Base-by-base conservation (phyloP, 371 early-diverging fungal species). In the Mortierella sp. region DNA sequence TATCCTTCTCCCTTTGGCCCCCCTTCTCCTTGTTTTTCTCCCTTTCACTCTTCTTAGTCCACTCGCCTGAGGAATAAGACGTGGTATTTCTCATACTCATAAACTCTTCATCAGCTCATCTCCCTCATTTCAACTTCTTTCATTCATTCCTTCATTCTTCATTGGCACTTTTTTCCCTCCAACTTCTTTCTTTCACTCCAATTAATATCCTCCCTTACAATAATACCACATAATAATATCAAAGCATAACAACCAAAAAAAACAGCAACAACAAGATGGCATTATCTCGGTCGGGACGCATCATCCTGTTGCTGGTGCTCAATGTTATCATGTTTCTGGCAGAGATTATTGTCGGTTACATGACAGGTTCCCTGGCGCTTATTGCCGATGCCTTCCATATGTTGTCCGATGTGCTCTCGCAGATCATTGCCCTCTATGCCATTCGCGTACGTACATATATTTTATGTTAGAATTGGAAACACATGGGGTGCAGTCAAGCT, bases 351-450 rank as follows among this genome's bases (percentile, higher is more conserved):
- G 91, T 95, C 74, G 98, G 97, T 1, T 95, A 96, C 78, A 85
- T 90, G 75, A 93, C 94, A 0, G 89, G 91, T 48, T 97, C 97
- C n/a, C 88, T 98, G 38, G 95, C 97, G 13, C 91, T 98, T 78
- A 90, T 98, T n/a, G 97, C 97, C 1, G 98, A 98, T 89, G 94
- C 96, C 1, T 98, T 97, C 91, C 98, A 98, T 88, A 97, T 97
- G 97, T 88, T 97, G 63, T 95, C 93, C 76, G 98, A 98, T 89
- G 91, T 97, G 47, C 82, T 96, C 11, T 91, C 95, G 55, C 92
- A 97, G 80, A 86, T 92, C 48, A 94, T 98, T 57, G 98, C 96
- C n/a, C 89, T 96, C 48, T 96, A 95, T 90, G 97, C 98, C 42
- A 95, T 97, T 58, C 89, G 91, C 82, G 95, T 95, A 91, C 72